These are phyloP conservation scores for Marsdenia floribunda DNA, from an alignment of 257 asterid genomes.

Conservation along the genomic window DNA sequence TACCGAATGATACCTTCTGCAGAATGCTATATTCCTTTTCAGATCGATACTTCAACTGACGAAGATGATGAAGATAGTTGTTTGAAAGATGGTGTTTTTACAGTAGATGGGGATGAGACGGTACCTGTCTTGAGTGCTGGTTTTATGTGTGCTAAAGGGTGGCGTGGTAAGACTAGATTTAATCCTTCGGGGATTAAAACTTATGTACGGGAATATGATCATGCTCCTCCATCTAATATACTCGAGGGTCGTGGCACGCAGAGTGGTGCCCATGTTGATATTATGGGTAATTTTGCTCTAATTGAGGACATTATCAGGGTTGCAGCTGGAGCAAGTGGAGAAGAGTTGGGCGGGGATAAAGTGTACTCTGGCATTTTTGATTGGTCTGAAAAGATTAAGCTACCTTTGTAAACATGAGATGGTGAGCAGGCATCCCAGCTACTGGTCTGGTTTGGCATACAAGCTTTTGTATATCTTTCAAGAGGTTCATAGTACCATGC, in stretches of 20 bases:
- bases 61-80: slow-evolving; percentile 40
- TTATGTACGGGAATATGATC: slow-evolving; percentile 61
- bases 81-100: slow-evolving; percentile 57
- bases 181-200: slow-evolving; percentile 69
- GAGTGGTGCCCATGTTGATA: slow-evolving; percentile 88
- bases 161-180: slow-evolving; percentile 86
- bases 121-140: slow-evolving; percentile 78
- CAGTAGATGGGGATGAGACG: slow-evolving; percentile 73
- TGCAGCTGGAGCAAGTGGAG: slow-evolving; percentile 69
- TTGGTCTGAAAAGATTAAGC: slow-evolving; percentile 68
- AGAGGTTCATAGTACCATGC: not conserved
- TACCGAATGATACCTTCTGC: slow-evolving; percentile 51
- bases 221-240: slow-evolving; percentile 69
- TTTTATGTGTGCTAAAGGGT: slow-evolving; percentile 75
- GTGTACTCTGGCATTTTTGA: slow-evolving; percentile 65
- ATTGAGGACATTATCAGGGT: slow-evolving; percentile 71
- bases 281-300: slow-evolving; percentile 80
- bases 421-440: not conserved
- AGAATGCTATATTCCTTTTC: slow-evolving; percentile 73
- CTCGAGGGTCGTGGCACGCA: slow-evolving; percentile 88
- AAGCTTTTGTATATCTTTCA: not conserved
- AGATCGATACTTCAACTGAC: slow-evolving; percentile 59
- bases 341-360: slow-evolving; percentile 70
- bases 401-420: slow-evolving; percentile 32
- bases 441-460: not conserved